Base-by-base conservation (phyloP, 2,329 filamentous ascomycete species). In the Bipolaris cookei region DNA sequence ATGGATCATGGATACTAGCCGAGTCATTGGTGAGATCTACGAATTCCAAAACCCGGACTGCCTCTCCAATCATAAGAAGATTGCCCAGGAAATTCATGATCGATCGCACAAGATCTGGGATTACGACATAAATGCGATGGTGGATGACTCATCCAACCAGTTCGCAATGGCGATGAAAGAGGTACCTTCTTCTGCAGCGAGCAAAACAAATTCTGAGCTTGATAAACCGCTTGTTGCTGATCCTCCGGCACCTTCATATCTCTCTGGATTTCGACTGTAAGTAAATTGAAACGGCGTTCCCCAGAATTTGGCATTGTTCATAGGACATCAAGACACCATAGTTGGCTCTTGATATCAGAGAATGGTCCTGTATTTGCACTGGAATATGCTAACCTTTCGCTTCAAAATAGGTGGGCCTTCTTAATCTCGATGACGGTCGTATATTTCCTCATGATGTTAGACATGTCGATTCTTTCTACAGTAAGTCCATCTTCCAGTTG, bases 51-150 rank as follows among this genome's bases (percentile, higher is more conserved):
- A 59, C 42, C 34, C 42, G 6, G 43, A 44, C 5, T 52, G 28
- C 11, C 54, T 56, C 11, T n/a, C 39, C 0, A 38, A 63, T 38
- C 46, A 42, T 21, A 37, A 42, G 21, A 51, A 56, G 41, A 54
- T 54, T 14, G 46, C 41, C 25, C 18, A 47, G 13, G 38, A 60
- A 30, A 47, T 54, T 21, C 11, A 62, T 42, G 28, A 56, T 41
- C 54, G 63, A 1, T 62, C 54, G 28, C 49, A 58, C 20, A 54
- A 51, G 20, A 62, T 66, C 18, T 64, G 63, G 63, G 38, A 56
- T 34, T 63, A 55, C 34, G 54, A 64, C 16, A 30, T 56, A 8
- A 50, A 64, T 16, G 46, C 4, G 10, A 64, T 66, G 63, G 45
- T 57, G 28, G 16, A 46, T 13, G 43, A 46, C 28, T 28, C 42